Evolutionary conservation across 208 protist species (phyloP), one percentile per base, ranked within the genome.

Genomic region (Trypanosoma lewisi): DNA sequence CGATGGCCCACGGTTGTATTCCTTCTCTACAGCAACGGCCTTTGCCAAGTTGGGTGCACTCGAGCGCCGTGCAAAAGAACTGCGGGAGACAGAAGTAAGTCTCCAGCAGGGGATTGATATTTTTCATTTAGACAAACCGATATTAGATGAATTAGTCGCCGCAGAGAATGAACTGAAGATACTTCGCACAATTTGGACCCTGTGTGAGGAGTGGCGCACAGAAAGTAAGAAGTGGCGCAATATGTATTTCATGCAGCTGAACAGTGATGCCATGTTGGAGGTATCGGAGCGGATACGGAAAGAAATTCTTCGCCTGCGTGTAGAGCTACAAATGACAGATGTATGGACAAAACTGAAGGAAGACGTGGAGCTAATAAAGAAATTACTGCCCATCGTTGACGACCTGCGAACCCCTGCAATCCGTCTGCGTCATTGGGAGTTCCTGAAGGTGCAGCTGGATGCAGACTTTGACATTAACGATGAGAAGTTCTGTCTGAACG

Each of bases 371-470:
- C 78, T 96, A 49, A 97, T 99, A 68, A 95, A 96, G 73, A 87
- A 87, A 61, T 84, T 96, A 5, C 80, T 99, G 72, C 97, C 97
- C 23, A 92, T 99, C 45, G 95, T 99, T 47, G 81, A 93, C 52
- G 96, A 98, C 60, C 78, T 99, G n/a, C 93, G 93, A 55, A 98
- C 97, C 28, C 79, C 77, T 14, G 96, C 96, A 7, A 96, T 98
- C 30, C 86, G 96, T 7, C 76, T 74, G 33, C 84, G 97, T 23
- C 97, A 98, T 63, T 98, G 97, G 97, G 76, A 91, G 57, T 73
- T 93, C 63, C 77, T 98, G 8, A 95, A 93, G 77, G 67, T 97
- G 47, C 91, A 98, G 65, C 82, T 98, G 23, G 89, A 94, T 60
- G 80, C 83, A 16, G 75, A 63, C 21, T 98, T 99, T 69, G 91